Percentiles rank a stretch among this genome's conserved stretches.
Evolutionary conservation across 352 stramenopile species (phyloP).

Genomic region (Halophytophthora batemanensis): DNA sequence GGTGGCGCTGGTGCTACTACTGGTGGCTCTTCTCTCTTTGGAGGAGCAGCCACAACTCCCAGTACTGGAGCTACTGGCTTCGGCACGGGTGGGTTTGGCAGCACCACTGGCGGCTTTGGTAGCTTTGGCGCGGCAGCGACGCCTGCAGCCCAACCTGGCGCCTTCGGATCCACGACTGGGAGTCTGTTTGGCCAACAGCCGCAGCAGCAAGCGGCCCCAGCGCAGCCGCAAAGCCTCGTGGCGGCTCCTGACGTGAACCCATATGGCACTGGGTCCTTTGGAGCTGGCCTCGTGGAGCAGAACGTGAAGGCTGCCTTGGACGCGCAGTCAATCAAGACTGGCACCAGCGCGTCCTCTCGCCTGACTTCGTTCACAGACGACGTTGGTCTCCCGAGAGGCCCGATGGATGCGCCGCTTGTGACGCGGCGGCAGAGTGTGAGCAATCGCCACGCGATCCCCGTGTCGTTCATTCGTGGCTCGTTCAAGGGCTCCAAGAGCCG

Average conservation of each 20-base stretch:
- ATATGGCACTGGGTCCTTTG: slow-evolving; percentile 52
- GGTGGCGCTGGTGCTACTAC: slow-evolving; percentile 18
- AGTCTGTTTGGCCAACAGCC: slow-evolving; percentile 34
- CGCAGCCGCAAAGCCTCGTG: slow-evolving; percentile 48
- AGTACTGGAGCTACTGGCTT: slow-evolving; percentile 35
- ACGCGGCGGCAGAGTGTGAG: slow-evolving; percentile 56
- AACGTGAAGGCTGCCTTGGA: slow-evolving; percentile 63
- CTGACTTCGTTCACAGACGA: slow-evolving; percentile 61
- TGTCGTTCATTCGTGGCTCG: slow-evolving; percentile 71
- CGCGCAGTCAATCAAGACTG: slow-evolving; percentile 52
- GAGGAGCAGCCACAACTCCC: slow-evolving; percentile 20
- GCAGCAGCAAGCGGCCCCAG: slow-evolving; percentile 23
- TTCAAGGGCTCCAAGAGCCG: slow-evolving; percentile 74
- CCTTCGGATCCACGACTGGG: slow-evolving; percentile 28
- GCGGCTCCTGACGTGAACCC: slow-evolving; percentile 57
- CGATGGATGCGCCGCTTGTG: slow-evolving; percentile 48
- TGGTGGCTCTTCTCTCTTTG: slow-evolving; percentile 42
- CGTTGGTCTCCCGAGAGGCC: slow-evolving; percentile 61
- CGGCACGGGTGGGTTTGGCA: slow-evolving; percentile 37
- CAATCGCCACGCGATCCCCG: slow-evolving; percentile 51
- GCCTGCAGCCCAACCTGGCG: slow-evolving; percentile 24
- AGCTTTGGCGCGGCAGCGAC: slow-evolving; percentile 35
- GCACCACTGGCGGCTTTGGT: slow-evolving; percentile 37
- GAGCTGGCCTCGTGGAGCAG: slow-evolving; percentile 54
- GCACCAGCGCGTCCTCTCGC: slow-evolving; percentile 45